Percentiles rank a stretch among this genome's conserved stretches.
These are phyloP conservation scores for Apiotrichum gamsii DNA, from an alignment of 1,284 basidiomycete genomes.

Conservation along the genomic window DNA sequence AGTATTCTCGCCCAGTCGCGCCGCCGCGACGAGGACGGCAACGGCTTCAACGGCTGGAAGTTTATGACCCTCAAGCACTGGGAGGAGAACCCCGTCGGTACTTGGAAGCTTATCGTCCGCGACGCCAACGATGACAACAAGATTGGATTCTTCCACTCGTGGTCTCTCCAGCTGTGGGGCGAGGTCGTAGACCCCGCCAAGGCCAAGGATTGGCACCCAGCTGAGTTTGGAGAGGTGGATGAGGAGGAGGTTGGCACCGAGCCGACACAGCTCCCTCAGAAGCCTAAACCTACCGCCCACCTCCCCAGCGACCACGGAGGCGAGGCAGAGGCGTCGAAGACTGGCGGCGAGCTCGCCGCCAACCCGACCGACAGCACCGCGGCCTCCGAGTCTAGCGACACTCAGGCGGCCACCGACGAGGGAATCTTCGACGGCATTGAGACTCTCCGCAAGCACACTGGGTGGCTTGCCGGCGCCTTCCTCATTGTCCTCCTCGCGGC, in stretches of 20 bases:
- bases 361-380: constrained; percentile 8
- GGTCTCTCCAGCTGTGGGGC: constrained; percentile 93
- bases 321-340: constrained; percentile 24
- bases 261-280: constrained; percentile 50
- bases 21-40: constrained; percentile 59
- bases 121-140: constrained; percentile 62
- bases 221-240: constrained; percentile 41
- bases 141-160: constrained; percentile 78
- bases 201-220: constrained; percentile 57
- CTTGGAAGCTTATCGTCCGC: constrained; percentile 81
- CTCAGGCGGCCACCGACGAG: constrained; percentile 54
- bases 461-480: constrained; percentile 77
- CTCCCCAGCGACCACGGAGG: constrained; percentile 76
- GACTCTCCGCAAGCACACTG: constrained; percentile 65
- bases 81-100: constrained; percentile 89
- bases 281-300: constrained; percentile 78
- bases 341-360: neutral
- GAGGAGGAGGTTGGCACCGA: constrained; percentile 47
- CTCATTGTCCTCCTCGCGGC: constrained; percentile 63
- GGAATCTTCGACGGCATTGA: constrained; percentile 80
- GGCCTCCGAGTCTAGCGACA: constrained; percentile 16
- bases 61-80: constrained; percentile 99
- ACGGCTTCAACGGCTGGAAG: constrained; percentile 86
- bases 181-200: constrained; percentile 68
- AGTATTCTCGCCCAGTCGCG: constrained; percentile 76